Percentiles rank a stretch among this genome's conserved stretches.
phyloP scores from a whole-genome alignment of 495 filamentous ascomycete species.

The Aspergillus bertholletiae region DNA sequence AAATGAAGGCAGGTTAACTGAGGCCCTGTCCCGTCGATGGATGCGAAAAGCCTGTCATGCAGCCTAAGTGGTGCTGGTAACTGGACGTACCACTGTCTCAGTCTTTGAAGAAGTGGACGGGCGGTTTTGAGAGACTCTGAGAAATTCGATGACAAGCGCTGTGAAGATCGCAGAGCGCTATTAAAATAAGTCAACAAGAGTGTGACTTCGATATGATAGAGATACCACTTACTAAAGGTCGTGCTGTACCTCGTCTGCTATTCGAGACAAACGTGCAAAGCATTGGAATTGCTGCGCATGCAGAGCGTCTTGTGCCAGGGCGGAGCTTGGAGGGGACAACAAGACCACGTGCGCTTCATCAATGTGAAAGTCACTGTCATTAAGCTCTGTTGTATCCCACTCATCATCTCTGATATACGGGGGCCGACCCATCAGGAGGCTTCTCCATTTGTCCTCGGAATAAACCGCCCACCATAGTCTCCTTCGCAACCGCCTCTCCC shows the following conservation, averaged over 20 bases:
- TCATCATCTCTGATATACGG: constrained; percentile 75
- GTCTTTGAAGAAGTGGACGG: constrained; percentile 19
- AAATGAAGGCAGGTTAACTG: constrained; percentile 26
- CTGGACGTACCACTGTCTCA: constrained; percentile 28
- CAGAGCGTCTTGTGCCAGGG: background rate
- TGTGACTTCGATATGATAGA: background rate
- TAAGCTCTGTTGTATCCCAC: constrained; percentile 73
- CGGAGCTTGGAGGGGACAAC: background rate
- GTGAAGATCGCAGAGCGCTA: constrained; percentile 30
- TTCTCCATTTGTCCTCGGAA: constrained; percentile 92
- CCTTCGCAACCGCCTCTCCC: constrained; percentile 80
- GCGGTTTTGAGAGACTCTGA: constrained; percentile 20
- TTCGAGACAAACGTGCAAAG: constrained; percentile 20
- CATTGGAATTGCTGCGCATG: constrained; percentile 14
- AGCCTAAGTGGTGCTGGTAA: constrained; percentile 9
- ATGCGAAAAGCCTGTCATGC: background rate
- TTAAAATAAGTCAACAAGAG: background rate
- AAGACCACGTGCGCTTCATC: constrained; percentile 5
- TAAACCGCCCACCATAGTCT: constrained; percentile 87
- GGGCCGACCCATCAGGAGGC: constrained; percentile 76
- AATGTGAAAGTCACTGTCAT: constrained; percentile 59
- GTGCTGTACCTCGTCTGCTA: constrained; percentile 29
- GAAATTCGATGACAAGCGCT: constrained; percentile 29
- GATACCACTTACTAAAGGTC: constrained; percentile 26
- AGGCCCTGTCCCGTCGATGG: background rate